These are phyloP conservation scores for Biscogniauxia sp. DNA, from an alignment of 2,329 filamentous ascomycete species.

Conservation along the genomic window DNA sequence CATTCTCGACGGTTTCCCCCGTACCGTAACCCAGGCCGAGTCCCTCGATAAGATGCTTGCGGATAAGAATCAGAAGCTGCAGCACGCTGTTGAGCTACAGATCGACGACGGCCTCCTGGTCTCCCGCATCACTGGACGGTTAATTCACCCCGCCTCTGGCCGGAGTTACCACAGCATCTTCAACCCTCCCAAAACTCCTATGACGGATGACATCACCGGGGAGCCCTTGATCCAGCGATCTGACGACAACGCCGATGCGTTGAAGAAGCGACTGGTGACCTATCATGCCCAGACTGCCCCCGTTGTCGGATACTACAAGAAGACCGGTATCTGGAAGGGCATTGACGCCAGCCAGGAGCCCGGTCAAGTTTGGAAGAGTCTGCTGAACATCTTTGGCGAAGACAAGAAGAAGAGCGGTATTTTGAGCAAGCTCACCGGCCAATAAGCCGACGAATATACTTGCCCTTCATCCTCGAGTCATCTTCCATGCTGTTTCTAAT, in stretches of 20 bases:
- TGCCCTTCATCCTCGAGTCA: neutral
- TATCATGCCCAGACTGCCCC: conserved; percentile 94
- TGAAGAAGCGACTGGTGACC: conserved; percentile 90
- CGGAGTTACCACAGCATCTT: conserved; percentile 98
- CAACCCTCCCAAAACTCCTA: conserved; percentile 90
- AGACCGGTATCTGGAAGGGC: conserved; percentile 93
- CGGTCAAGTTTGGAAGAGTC: conserved; percentile 89
- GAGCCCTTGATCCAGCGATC: conserved; percentile 95
- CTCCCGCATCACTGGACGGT: conserved; percentile 90
- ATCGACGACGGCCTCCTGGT: conserved; percentile 95
- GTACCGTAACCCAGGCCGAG: conserved; percentile 93
- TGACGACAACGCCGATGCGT: conserved; percentile 93
- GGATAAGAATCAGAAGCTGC: conserved; percentile 75
- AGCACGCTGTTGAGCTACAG: conserved; percentile 94
- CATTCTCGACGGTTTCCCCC: conserved; percentile 97
- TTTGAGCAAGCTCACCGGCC: conserved; percentile 40
- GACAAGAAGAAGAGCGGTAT: conserved; percentile 51
- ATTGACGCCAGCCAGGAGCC: conserved; percentile 96
- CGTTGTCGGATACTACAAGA: conserved; percentile 95
- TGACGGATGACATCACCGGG: conserved; percentile 96
- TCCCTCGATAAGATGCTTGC: conserved; percentile 90
- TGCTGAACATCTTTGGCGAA: conserved; percentile 79
- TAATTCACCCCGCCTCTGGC: conserved; percentile 93
- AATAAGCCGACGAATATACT: conserved; percentile 16
- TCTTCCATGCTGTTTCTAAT: neutral